Evolutionary conservation across 176 grass and related monocot genomes (phyloP), one percentile per base, ranked within the genome.

Genomic region (Oryza nivara): DNA sequence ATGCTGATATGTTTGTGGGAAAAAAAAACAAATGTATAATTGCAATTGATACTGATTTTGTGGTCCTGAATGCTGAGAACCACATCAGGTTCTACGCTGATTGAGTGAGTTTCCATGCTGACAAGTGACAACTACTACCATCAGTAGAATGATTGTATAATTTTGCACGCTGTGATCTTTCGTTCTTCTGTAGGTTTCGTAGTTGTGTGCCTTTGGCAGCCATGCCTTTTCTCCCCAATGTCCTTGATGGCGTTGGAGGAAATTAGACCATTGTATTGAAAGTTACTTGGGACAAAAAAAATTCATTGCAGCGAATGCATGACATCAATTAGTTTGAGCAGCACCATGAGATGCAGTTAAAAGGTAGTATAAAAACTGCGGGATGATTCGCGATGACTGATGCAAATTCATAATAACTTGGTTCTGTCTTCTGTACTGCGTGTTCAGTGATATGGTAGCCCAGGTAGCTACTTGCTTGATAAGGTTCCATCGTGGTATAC

Each of bases 151-250:
- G 43, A 72, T 23, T 4, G 14, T 19, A 8, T 82, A 65, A 52
- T 40, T 80, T 13, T 54, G n/a, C 66, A 38, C 17, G 66, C 20
- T 25, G 67, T 26, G 67, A 81, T 58, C 1, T 41, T 44, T 35
- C 46, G 66, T 44, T 46, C 70, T 68, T 80, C 26, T 73, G 23
- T 44, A 70, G 65, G 49, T 87, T 70, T 70, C 45, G 16, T 74
- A 4, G 72, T 0, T 19, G 22, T 68, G 23, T 14, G 13, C 11
- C 20, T 9, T 23, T 60, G 23, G 11, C 13, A 4, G 54, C 3
- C 15, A 65, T 38, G 32, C 40, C 1, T 77, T 12, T 83, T 38
- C 17, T 61, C 36, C 26, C 19, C 11, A 51, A 75, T 54, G 45
- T 49, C 45, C 28, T 52, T 9, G 28, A 54, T 69, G 28, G 16